Percentiles rank a stretch among this genome's conserved stretches.
phyloP scores from a whole-genome alignment of 2,329 filamentous ascomycete genomes.

The Endocalyx cinctus region DNA sequence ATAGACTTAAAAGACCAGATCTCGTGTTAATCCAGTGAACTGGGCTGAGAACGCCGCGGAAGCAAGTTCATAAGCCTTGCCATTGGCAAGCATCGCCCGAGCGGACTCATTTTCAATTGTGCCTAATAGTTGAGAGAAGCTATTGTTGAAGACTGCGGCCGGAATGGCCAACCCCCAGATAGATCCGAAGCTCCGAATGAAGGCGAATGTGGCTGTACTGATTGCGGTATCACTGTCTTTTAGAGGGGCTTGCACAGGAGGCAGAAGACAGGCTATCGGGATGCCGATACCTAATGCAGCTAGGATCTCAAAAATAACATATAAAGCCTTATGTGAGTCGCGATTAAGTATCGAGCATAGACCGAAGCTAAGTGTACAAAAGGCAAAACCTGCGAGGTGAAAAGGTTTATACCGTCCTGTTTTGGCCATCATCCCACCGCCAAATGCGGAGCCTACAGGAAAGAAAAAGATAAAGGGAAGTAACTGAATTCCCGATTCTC shows the following conservation, averaged over 20 bases:
- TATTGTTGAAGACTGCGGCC: constrained; percentile 25
- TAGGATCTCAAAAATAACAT: constrained; percentile 31
- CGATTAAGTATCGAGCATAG: constrained; percentile 28
- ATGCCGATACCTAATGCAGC: constrained; percentile 29
- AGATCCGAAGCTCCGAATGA: constrained; percentile 34
- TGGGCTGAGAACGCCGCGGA: constrained; percentile 2
- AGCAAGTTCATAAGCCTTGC: background rate
- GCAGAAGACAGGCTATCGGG: constrained; percentile 28
- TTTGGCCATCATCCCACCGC: constrained; percentile 16
- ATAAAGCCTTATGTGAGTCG: constrained; percentile 23
- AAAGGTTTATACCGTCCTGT: constrained; percentile 10
- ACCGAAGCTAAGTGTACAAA: constrained; percentile 26
- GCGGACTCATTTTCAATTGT: background rate
- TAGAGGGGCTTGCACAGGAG: constrained; percentile 29
- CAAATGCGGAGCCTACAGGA: constrained; percentile 15
- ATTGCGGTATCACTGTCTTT: constrained; percentile 20
- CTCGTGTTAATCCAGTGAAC: constrained; percentile 1
- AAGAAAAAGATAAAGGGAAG: constrained; percentile 18
- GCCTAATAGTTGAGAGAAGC: background rate
- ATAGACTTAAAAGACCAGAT: background rate
- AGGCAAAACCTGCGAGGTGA: constrained; percentile 18
- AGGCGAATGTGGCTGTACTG: constrained; percentile 28
- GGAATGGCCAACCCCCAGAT: constrained; percentile 34
- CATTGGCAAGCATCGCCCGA: background rate
- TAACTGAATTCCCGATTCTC: constrained; percentile 16